A percentile compares a stretch with the other conserved stretches of the same genome.
Evolutionary conservation across 192 early-diverging fungal genomes (phyloP).

Genomic region (Diversispora epigaea): DNA sequence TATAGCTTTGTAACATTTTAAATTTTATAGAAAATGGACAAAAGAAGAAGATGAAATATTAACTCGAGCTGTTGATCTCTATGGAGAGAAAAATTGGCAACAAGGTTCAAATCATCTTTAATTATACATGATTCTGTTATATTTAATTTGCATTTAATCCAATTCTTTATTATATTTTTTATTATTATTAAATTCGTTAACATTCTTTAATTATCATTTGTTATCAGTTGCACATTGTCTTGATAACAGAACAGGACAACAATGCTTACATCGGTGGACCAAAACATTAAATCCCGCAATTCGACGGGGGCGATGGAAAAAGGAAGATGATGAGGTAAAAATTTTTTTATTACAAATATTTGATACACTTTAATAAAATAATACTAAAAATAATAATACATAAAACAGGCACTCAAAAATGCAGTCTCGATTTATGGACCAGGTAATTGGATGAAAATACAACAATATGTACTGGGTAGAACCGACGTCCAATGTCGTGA

Average conservation of each 20-base stretch:
- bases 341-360: not conserved
- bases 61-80: constrained; percentile 59
- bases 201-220: too few species aligned
- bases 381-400: not conserved
- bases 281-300: constrained; percentile 70
- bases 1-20: not conserved
- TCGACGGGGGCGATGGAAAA: constrained; percentile 60
- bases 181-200: too few species aligned
- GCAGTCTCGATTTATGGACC: constrained; percentile 66
- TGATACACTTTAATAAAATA: not conserved
- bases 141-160: too few species aligned
- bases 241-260: constrained; percentile 66
- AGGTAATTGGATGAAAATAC: constrained; percentile 70
- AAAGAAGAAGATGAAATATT: constrained; percentile 66
- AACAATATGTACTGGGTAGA: constrained; percentile 65
- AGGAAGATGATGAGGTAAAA: constrained; percentile 60
- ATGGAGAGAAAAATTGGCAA: constrained; percentile 75
- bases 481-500: constrained; percentile 81
- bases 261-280: constrained; percentile 72
- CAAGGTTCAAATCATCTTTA: constrained; percentile 39
- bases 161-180: too few species aligned
- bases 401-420: constrained; percentile 48
- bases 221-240: constrained; percentile 54
- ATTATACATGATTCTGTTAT: too few species aligned
- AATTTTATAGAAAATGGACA: constrained; percentile 56